phyloP scores from a whole-genome alignment of 768 basidiomycete species.

The Rhizopogon vinicolor region DNA sequence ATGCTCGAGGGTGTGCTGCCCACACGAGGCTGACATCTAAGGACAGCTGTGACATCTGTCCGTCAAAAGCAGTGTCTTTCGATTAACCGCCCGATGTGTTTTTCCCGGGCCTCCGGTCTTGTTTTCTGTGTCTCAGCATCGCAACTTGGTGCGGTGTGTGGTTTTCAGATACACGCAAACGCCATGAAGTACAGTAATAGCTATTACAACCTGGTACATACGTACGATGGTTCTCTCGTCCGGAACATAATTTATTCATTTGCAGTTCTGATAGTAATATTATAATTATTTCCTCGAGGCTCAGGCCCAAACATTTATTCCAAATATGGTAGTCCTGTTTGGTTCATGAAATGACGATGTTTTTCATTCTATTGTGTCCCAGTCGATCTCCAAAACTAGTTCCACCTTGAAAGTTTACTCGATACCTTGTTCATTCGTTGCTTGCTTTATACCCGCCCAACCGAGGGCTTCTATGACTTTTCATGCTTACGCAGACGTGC shows the following conservation, averaged over 20 bases:
- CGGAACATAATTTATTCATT: no score
- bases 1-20: not conserved
- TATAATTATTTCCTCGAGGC: no score
- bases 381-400: not conserved
- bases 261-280: no score
- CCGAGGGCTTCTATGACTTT: constrained; percentile 12
- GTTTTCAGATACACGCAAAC: no score
- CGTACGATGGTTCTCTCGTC: no score
- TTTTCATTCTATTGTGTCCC: not conserved
- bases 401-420: not conserved
- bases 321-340: constrained; percentile 3
- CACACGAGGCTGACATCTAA: not conserved
- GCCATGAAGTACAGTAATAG: no score
- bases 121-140: not conserved
- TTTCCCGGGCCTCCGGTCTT: not conserved
- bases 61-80: not conserved
- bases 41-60: not conserved
- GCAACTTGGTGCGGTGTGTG: not conserved
- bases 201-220: no score
- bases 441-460: constrained; percentile 2
- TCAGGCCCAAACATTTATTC: not conserved
- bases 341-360: constrained; percentile 1
- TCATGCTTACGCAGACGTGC: constrained; percentile 1
- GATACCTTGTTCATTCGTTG: not conserved
- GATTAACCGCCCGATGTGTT: not conserved